Conservation (phyloP, 2,329 filamentous ascomycete genomes). For the Fusarium continuum region DNA sequence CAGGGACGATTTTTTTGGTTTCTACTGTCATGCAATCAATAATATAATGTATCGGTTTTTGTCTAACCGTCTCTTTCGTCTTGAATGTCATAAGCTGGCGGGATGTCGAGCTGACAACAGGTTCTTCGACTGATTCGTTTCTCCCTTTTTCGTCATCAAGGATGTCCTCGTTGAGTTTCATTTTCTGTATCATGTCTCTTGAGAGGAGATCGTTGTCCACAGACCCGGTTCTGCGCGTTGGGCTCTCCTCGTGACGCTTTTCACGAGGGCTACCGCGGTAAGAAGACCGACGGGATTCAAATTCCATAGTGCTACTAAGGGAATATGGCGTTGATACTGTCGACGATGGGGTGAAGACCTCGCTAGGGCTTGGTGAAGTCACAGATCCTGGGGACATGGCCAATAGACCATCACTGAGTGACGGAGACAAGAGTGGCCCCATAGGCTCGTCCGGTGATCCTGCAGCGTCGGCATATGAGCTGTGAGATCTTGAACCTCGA, state of each 20-base stretch:
- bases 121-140: not conserved
- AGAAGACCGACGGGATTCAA: not conserved
- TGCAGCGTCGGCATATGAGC: not conserved
- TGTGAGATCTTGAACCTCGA: not conserved
- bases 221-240: not conserved
- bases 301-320: not conserved
- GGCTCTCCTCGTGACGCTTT: not conserved
- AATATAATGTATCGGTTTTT: not conserved
- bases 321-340: slow-evolving; percentile 9
- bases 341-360: slow-evolving; percentile 14
- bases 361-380: slow-evolving; percentile 5
- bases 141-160: not conserved
- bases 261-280: not conserved
- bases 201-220: not conserved
- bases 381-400: slow-evolving; percentile 3
- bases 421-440: not conserved
- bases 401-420: not conserved
- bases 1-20: fast-evolving
- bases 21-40: not conserved
- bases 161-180: not conserved
- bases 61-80: not conserved
- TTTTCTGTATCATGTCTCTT: not conserved
- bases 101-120: not conserved
- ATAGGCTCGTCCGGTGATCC: not conserved
- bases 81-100: not conserved